These are phyloP conservation scores for Chalciporus piperatus DNA, from an alignment of 768 basidiomycete genomes.

Conservation along the genomic window DNA sequence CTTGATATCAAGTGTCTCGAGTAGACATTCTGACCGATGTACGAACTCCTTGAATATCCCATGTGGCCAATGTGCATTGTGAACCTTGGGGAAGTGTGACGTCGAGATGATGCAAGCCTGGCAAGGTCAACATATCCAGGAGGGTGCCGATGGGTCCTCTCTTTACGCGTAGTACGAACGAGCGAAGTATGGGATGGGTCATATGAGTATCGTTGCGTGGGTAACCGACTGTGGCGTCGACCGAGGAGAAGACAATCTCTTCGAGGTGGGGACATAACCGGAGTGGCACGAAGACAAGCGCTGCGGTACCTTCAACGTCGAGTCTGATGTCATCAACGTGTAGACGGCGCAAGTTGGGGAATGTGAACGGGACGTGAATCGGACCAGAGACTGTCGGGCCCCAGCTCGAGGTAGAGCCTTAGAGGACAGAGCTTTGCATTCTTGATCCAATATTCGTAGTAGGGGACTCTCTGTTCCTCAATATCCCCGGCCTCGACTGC, in stretches of 20 bases:
- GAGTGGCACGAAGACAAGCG: not conserved
- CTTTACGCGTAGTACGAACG: not conserved
- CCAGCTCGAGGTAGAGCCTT: too few species aligned
- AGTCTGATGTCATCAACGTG: not conserved
- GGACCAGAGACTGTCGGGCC: too few species aligned
- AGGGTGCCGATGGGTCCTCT: not conserved
- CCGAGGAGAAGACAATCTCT: not conserved
- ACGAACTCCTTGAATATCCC: not conserved
- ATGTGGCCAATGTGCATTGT: not conserved
- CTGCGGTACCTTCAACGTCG: not conserved
- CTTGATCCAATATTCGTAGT: not conserved
- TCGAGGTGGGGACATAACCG: not conserved
- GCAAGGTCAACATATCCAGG: too few species aligned
- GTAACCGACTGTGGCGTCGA: not conserved
- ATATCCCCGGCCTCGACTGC: too few species aligned
- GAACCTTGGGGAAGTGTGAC: not conserved
- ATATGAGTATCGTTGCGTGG: too few species aligned
- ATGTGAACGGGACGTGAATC: not conserved
- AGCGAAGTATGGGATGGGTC: not conserved
- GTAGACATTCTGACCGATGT: not conserved
- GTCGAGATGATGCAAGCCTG: slow-evolving; percentile 23
- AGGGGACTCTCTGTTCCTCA: too few species aligned
- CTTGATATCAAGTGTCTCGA: not conserved
- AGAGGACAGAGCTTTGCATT: not conserved
- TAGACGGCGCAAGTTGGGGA: not conserved